Conservation (phyloP, 371 early-diverging fungal genomes). For the Blakeslea trispora region DNA sequence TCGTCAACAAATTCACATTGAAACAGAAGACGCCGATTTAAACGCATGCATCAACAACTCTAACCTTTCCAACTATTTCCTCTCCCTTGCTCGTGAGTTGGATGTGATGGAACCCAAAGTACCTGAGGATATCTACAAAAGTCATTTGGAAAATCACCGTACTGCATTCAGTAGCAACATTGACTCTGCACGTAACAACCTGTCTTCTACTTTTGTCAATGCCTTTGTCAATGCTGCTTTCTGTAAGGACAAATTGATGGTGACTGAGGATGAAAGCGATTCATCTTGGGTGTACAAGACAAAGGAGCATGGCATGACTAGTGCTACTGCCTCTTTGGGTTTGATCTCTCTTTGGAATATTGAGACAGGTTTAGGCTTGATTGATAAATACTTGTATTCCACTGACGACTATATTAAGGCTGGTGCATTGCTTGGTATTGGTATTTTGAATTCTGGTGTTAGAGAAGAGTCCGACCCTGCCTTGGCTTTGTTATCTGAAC, state of each 20-base stretch:
- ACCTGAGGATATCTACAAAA: conserved; percentile 98
- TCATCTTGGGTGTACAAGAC: conserved; percentile 94
- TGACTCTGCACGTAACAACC: conserved; percentile 94
- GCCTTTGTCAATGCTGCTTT: conserved; percentile 98
- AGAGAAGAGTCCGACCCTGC: conserved; percentile 94
- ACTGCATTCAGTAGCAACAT: conserved; percentile 69
- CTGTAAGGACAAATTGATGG: conserved; percentile 88
- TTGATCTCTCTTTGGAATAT: conserved; percentile 93
- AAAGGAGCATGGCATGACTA: conserved; percentile 94
- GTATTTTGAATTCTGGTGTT: conserved; percentile 88
- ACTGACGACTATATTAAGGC: conserved; percentile 91
- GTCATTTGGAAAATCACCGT: conserved; percentile 86
- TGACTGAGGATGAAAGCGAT: conserved; percentile 71
- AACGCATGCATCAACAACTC: conserved; percentile 88
- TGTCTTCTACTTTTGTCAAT: conserved; percentile 96
- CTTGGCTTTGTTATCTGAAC: conserved; percentile 86
- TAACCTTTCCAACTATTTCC: conserved; percentile 82
- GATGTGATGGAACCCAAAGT: conserved; percentile 94
- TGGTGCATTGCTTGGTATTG: conserved; percentile 95
- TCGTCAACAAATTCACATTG: conserved; percentile 83
- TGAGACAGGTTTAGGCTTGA: conserved; percentile 84
- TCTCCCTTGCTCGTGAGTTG: conserved; percentile 87
- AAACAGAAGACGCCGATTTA: conserved; percentile 82
- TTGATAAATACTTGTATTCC: conserved; percentile 93
- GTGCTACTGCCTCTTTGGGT: conserved; percentile 95